A percentile compares a stretch with the other conserved stretches of the same genome.
These are phyloP conservation scores for Plasmodium reichenowi DNA, from an alignment of 169 alveolate species.

Conservation along the genomic window DNA sequence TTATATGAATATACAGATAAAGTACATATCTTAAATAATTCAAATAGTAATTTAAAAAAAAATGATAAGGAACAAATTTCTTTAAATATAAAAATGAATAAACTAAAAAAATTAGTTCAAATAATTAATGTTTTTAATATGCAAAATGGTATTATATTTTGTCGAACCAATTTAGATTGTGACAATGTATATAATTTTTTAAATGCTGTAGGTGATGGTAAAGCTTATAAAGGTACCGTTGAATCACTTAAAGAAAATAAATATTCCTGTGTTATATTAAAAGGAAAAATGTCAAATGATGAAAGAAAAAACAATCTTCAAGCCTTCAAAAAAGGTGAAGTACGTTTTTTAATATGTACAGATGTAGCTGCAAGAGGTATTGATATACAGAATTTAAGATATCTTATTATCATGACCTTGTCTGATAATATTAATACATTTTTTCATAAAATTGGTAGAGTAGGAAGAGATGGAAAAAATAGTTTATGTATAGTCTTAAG, in stretches of 20 bases:
- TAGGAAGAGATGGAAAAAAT: constrained; percentile 77
- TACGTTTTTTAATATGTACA: constrained; percentile 91
- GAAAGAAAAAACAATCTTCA: constrained; percentile 73
- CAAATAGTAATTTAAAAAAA: too few species aligned
- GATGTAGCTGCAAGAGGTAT: constrained; percentile 98
- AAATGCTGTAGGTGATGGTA: constrained; percentile 71
- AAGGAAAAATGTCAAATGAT: constrained; percentile 76
- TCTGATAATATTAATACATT: constrained; percentile 78
- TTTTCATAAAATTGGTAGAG: constrained; percentile 80
- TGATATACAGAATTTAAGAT: constrained; percentile 92
- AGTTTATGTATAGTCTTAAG: constrained; percentile 78
- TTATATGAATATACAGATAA: constrained; percentile 77
- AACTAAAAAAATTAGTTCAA: constrained; percentile 69
- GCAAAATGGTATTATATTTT: constrained; percentile 77
- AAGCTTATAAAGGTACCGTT: constrained; percentile 60
- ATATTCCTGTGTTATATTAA: constrained; percentile 76
- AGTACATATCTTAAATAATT: constrained; percentile 39
- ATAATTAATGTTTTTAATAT: constrained; percentile 77
- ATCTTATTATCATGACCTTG: constrained; percentile 73
- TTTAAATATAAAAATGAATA: constrained; percentile 71
- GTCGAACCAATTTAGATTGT: constrained; percentile 80
- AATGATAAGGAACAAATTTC: constrained; percentile 50
- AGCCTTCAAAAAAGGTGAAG: constrained; percentile 78
- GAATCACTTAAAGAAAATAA: constrained; percentile 59
- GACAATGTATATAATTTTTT: constrained; percentile 77